Conservation (phyloP, 306 rosid genomes). For the Elaeagnus macrophylla region DNA sequence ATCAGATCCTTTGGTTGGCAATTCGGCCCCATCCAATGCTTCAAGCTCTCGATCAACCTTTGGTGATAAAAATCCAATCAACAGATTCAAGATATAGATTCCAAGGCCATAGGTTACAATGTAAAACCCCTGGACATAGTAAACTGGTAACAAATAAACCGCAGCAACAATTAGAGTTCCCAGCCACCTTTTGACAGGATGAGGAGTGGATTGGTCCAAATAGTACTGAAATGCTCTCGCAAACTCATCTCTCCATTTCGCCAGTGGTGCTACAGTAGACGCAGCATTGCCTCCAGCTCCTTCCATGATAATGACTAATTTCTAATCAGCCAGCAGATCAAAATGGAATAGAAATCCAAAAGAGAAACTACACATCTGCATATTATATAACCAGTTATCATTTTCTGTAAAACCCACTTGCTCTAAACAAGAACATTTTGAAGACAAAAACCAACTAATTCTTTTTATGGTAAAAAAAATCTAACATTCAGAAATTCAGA, state of each 20-base stretch:
- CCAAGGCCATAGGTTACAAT: constrained; percentile 57
- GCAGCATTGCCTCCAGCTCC: constrained; percentile 39
- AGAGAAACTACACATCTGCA: no score
- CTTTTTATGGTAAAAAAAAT: background rate
- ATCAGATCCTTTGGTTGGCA: constrained; percentile 55
- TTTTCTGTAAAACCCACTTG: no score
- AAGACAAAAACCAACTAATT: no score
- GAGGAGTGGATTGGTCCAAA: constrained; percentile 57
- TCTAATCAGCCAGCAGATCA: constrained; percentile 15
- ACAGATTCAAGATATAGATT: constrained; percentile 50
- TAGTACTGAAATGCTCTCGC: constrained; percentile 35
- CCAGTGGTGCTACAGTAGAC: constrained; percentile 36
- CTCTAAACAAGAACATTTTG: no score
- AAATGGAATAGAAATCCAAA: background rate
- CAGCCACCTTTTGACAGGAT: constrained; percentile 49
- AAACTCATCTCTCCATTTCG: constrained; percentile 48
- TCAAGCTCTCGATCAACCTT: constrained; percentile 64
- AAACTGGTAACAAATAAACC: constrained; percentile 45
- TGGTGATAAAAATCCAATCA: no score
- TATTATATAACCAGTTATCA: no score
- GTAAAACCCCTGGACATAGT: constrained; percentile 49
- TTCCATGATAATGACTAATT: constrained; percentile 36
- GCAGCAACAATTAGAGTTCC: constrained; percentile 40
- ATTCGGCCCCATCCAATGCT: constrained; percentile 46
- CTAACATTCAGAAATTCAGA: background rate